phyloP scores from a whole-genome alignment of 768 basidiomycete species.

The Lactifluus piperatus region DNA sequence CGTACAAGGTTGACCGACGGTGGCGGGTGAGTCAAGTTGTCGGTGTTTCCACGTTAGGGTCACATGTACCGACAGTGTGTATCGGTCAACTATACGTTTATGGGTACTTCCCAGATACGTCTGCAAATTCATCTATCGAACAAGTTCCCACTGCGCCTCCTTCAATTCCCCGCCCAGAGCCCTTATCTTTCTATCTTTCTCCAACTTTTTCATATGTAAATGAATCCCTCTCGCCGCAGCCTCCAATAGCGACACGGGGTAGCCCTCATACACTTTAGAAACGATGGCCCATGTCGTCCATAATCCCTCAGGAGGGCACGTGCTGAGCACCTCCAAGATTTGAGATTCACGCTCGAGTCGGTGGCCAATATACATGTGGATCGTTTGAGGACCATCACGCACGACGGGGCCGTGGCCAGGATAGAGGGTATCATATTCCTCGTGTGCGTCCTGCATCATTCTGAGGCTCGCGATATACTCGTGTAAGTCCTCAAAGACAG shows the following conservation, averaged over 20 bases:
- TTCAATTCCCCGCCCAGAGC: conserved; percentile 43
- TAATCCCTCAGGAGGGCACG: conserved; percentile 25
- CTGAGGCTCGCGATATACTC: conserved; percentile 59
- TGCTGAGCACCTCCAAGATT: conserved; percentile 47
- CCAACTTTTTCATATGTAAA: conserved; percentile 67
- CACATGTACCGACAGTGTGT: too few relatives aligned
- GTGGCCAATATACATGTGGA: conserved; percentile 71
- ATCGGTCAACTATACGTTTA: too few relatives aligned
- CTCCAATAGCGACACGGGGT: conserved; percentile 62
- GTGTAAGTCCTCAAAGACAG: conserved; percentile 79
- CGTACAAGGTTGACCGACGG: too few relatives aligned
- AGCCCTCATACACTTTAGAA: conserved; percentile 55
- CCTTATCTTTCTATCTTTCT: conserved; percentile 50
- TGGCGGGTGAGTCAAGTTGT: too few relatives aligned
- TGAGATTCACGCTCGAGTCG: conserved; percentile 75
- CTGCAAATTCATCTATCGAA: neutral
- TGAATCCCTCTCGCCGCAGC: conserved; percentile 62
- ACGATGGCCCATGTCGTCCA: conserved; percentile 67
- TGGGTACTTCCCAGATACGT: neutral
- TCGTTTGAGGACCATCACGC: conserved; percentile 45
- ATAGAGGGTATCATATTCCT: conserved; percentile 48
- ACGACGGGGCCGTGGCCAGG: conserved; percentile 87
- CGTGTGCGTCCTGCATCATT: conserved; percentile 35
- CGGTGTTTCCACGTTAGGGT: too few relatives aligned
- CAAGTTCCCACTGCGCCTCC: conserved; percentile 40